Conservation (phyloP, 495 filamentous ascomycete genomes). For the Annulohypoxylon bovei region DNA sequence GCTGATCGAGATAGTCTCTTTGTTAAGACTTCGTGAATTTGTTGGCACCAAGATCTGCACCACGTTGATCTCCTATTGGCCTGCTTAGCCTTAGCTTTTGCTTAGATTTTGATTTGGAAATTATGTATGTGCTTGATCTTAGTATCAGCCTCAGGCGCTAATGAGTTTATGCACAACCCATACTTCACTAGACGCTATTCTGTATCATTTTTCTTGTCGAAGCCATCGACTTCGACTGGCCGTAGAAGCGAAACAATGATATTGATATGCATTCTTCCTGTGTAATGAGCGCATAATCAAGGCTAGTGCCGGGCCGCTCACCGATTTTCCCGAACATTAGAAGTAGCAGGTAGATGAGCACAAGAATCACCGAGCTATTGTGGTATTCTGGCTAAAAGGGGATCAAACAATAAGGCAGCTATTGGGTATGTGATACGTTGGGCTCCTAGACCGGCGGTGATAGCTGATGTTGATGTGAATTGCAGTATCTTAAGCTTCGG, state of each 20-base stretch:
- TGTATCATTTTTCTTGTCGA: slow-evolving; percentile 20
- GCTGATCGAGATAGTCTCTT: slow-evolving; percentile 1
- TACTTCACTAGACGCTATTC: slow-evolving; percentile 7
- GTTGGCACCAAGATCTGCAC: background rate
- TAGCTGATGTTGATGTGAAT: slow-evolving; percentile 2
- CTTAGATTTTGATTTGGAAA: slow-evolving; percentile 16
- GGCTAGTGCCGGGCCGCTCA: slow-evolving; percentile 54
- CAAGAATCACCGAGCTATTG: slow-evolving; percentile 25
- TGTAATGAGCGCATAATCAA: slow-evolving; percentile 28
- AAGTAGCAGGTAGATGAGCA: slow-evolving; percentile 41
- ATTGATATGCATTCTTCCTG: slow-evolving; percentile 37
- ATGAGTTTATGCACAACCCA: slow-evolving; percentile 28
- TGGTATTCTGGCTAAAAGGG: slow-evolving; percentile 59
- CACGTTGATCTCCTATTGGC: slow-evolving; percentile 17
- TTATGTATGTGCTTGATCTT: slow-evolving; percentile 2
- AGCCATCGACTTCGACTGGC: slow-evolving; percentile 29
- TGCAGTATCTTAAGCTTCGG: background rate
- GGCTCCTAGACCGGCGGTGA: slow-evolving; percentile 21
- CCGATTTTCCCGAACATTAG: slow-evolving; percentile 57
- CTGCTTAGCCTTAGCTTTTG: slow-evolving; percentile 25
- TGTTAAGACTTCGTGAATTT: background rate
- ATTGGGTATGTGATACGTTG: slow-evolving; percentile 31
- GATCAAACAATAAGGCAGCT: slow-evolving; percentile 52
- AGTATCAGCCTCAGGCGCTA: slow-evolving; percentile 17
- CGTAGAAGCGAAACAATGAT: slow-evolving; percentile 34